Percentiles rank a stretch among this genome's conserved stretches.
phyloP scores from a whole-genome alignment of 345 rosid species.

The Trapa incisa region DNA sequence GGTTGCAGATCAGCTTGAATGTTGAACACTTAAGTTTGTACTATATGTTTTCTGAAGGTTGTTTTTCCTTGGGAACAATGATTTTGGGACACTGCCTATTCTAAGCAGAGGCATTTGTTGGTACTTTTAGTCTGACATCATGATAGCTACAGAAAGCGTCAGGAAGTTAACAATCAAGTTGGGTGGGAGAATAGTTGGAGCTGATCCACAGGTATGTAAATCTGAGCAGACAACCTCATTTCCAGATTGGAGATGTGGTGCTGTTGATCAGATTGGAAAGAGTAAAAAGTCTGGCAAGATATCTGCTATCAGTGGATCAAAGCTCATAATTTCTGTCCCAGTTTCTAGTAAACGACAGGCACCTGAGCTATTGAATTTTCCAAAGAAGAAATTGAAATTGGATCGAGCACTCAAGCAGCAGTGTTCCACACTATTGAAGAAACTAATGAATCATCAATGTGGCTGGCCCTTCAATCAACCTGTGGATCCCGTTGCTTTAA shows the following conservation, averaged over 20 bases:
- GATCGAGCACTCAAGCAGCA: conserved; percentile 35
- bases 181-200: conserved; percentile 27
- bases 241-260: conserved; percentile 7
- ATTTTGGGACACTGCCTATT: not conserved
- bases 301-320: conserved; percentile 2
- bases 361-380: conserved; percentile 19
- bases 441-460: conserved; percentile 24
- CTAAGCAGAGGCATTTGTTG: not conserved
- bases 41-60: not conserved
- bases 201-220: conserved; percentile 14
- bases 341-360: conserved; percentile 31
- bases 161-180: conserved; percentile 50
- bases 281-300: conserved; percentile 11
- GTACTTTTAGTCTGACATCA: conserved; percentile 12
- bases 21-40: not conserved
- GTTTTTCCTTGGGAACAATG: not conserved
- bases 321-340: conserved; percentile 5
- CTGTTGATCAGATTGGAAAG: conserved; percentile 7
- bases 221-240: conserved; percentile 9
- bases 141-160: conserved; percentile 31
- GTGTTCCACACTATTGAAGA: conserved; percentile 38
- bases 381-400: conserved; percentile 44
- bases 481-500: conserved; percentile 56
- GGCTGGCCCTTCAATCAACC: conserved; percentile 57
- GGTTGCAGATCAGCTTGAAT: conserved; percentile 5